Evolutionary conservation across 345 rosid genomes (phyloP).

Genomic region (Salix brachista): DNA sequence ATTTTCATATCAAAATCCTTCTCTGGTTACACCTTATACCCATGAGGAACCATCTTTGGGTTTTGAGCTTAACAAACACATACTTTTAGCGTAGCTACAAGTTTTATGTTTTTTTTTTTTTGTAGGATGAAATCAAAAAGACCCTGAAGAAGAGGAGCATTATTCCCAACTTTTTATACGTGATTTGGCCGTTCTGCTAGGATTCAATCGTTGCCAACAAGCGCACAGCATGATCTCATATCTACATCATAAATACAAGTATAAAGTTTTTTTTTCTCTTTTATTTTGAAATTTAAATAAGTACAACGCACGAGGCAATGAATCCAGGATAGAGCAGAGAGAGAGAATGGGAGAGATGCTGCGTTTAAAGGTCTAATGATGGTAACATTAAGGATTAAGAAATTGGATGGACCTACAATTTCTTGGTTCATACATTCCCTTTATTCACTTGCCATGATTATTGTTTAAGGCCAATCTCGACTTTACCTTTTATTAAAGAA

Average conservation of each 20-base stretch:
- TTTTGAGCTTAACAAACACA: no score
- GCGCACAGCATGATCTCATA: slow-evolving; percentile 28
- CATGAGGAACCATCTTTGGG: no score
- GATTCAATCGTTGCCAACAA: neutral
- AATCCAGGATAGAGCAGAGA: slow-evolving; percentile 3
- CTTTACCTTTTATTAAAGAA: slow-evolving; percentile 4
- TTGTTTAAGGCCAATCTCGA: neutral
- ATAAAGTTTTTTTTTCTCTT: neutral
- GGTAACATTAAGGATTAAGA: slow-evolving; percentile 17
- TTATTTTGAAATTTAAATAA: neutral
- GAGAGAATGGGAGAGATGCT: neutral
- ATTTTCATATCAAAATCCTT: no score
- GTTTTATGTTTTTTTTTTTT: no score
- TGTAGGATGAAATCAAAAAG: no score
- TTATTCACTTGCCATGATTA: slow-evolving; percentile 27
- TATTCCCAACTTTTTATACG: neutral
- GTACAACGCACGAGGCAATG: neutral
- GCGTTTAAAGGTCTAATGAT: slow-evolving; percentile 20
- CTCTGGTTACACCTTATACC: no score
- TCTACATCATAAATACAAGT: slow-evolving; percentile 15
- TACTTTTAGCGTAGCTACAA: no score
- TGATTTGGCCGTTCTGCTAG: neutral
- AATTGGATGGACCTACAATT: slow-evolving; percentile 20
- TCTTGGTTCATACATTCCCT: neutral
- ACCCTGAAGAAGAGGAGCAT: neutral